Evolutionary conservation across 2,329 filamentous ascomycete genomes (phyloP).

Genomic region (Botrytis hyacinthi): DNA sequence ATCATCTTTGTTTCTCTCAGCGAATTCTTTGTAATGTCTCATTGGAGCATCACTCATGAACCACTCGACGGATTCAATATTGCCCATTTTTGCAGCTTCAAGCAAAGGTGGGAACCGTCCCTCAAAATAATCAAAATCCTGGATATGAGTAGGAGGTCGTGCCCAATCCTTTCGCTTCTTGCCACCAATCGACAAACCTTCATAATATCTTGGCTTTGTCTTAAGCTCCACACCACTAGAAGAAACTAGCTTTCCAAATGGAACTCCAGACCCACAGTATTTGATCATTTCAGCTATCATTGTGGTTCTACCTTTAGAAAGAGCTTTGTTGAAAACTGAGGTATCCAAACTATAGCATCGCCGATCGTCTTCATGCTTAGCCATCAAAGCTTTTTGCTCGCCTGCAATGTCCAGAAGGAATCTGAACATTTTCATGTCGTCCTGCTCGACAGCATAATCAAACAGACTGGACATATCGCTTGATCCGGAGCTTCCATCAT

Average conservation of each 20-base stretch:
- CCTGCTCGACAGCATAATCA: slow-evolving; percentile 28
- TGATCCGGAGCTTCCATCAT: slow-evolving; percentile 30
- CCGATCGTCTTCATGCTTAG: slow-evolving; percentile 30
- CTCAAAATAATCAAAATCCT: slow-evolving; percentile 41
- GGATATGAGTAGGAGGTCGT: slow-evolving; percentile 55
- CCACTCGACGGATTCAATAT: slow-evolving; percentile 70
- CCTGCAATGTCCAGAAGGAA: slow-evolving; percentile 33
- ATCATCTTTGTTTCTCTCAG: slow-evolving; percentile 59
- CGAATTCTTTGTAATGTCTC: slow-evolving; percentile 67
- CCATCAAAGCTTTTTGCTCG: slow-evolving; percentile 31
- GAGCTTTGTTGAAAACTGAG: slow-evolving; percentile 45
- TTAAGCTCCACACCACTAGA: slow-evolving; percentile 61
- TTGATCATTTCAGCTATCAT: slow-evolving; percentile 65
- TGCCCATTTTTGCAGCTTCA: slow-evolving; percentile 54
- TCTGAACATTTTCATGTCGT: slow-evolving; percentile 35
- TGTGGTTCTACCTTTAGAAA: slow-evolving; percentile 50
- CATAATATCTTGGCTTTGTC: slow-evolving; percentile 69
- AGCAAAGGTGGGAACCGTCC: slow-evolving; percentile 57
- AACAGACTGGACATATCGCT: slow-evolving; percentile 5
- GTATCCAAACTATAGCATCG: slow-evolving; percentile 37
- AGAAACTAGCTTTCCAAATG: slow-evolving; percentile 64
- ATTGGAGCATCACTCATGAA: slow-evolving; percentile 70
- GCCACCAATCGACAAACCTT: slow-evolving; percentile 73
- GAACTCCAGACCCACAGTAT: slow-evolving; percentile 65
- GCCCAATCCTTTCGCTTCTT: slow-evolving; percentile 76